Conservation (phyloP, 2,329 filamentous ascomycete species). For the Metarhizium brunneum region DNA sequence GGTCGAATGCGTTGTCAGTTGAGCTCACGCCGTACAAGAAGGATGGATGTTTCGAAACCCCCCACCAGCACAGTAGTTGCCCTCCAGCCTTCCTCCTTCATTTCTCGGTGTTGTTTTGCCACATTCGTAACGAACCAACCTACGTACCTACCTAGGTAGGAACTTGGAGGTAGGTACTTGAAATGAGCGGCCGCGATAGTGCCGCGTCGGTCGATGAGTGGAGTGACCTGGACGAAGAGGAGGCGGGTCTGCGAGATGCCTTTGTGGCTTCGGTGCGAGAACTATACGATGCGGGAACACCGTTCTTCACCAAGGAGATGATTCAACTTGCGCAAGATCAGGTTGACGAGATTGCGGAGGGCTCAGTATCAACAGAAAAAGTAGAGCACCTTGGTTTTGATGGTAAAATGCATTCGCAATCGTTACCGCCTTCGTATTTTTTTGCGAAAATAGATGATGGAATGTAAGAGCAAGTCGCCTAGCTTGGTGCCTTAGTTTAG, state of each 20-base stretch:
- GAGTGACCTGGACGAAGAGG: background rate
- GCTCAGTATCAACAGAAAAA: background rate
- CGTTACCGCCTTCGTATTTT: background rate
- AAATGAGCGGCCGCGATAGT: background rate
- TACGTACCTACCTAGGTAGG: too few relatives aligned
- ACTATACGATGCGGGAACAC: constrained; percentile 3
- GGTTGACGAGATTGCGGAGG: background rate
- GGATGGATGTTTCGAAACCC: too few relatives aligned
- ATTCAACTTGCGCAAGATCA: constrained; percentile 2
- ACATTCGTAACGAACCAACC: too few relatives aligned
- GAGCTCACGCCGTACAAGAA: background rate
- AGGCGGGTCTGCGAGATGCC: background rate
- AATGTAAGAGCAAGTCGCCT: background rate
- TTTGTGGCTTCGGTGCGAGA: background rate
- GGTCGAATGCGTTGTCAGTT: background rate
- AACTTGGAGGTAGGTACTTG: too few relatives aligned
- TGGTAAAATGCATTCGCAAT: background rate
- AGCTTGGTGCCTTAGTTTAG: background rate
- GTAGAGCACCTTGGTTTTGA: constrained; percentile 1
- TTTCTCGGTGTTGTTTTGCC: too few relatives aligned
- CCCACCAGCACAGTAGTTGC: too few relatives aligned
- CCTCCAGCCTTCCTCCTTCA: too few relatives aligned
- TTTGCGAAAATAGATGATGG: background rate
- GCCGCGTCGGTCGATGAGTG: background rate
- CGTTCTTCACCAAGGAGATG: constrained; percentile 3